Conservation (phyloP, 129 eudicot species). For the Lactuca saligna region DNA sequence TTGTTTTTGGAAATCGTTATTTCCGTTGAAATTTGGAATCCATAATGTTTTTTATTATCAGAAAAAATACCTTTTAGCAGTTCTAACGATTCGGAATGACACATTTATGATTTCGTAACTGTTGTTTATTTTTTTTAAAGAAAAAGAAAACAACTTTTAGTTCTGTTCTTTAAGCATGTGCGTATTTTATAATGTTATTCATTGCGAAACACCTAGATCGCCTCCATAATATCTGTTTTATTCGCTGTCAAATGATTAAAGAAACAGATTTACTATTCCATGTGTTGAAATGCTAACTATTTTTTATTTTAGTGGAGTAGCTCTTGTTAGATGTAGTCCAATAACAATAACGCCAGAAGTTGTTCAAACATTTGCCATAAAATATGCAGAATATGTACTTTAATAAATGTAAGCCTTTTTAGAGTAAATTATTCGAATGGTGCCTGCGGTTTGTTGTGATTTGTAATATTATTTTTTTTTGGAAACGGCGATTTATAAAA, state of each 20-base stretch:
- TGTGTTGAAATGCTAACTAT: conserved; percentile 12
- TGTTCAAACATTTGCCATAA: conserved; percentile 19
- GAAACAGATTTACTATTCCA: neutral
- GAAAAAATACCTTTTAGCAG: no score
- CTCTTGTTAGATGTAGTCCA: conserved; percentile 19
- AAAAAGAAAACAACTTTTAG: neutral
- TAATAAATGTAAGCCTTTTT: no score
- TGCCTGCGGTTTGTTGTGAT: no score
- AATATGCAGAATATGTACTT: conserved; percentile 7
- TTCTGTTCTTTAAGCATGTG: neutral
- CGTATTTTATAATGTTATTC: neutral
- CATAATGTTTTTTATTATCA: no score
- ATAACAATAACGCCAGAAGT: conserved; percentile 15
- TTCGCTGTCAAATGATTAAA: neutral
- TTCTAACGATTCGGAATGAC: no score
- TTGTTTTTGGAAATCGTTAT: no score
- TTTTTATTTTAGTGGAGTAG: neutral
- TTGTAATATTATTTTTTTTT: no score
- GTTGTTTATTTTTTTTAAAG: no score
- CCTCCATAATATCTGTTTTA: conserved; percentile 2
- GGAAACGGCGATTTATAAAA: no score
- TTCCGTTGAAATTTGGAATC: no score
- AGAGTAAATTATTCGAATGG: no score
- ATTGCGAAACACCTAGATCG: conserved; percentile 4
- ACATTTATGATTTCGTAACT: no score